Evolutionary conservation across 169 alveolate genomes (phyloP), one percentile per base, ranked within the genome.

Genomic region (Plasmodium gaboni): DNA sequence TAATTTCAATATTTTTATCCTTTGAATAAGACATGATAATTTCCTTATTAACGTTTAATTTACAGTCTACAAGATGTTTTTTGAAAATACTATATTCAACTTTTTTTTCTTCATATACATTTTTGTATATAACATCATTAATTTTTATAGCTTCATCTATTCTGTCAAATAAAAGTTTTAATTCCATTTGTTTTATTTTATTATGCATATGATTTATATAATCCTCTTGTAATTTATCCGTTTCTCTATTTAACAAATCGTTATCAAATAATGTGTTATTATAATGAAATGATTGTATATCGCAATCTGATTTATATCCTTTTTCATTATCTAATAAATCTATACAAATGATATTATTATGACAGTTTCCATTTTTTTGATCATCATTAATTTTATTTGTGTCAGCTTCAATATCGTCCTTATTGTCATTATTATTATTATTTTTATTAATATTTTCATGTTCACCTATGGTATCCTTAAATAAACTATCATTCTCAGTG

Each of bases 81-180:
- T 83, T 83, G 48, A 83, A 53, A 13, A 55, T 32, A 48, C 55
- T 38, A 48, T 83, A 83, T 48, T 83, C 83, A 6, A 83, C 59
- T 68, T 83, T 44, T 28, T 48, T 83, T 44, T 83, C 85, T 3
- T 61, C 48, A 17, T 53, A 12, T 32, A 83, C 44, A 61, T 32
- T 46, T 42, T 67, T 65, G 51, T 83, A 46, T 44, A 83, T 59
- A 17, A 10, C 63, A 12, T 83, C 91, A 57, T 83, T 68, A 4
- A 83, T 67, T 24, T 28, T 61, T 17, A 83, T 83, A 17, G 91
- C 91, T 61, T 83, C 91, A 53, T 83, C 91, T 4, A 83, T 83
- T 19, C 78, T 67, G 67, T 83, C 91, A 68, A 53, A 69, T 1
- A 83, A 19, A 24, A 61, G 17, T 44, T 83, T 68, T 19, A 51